Evolutionary conservation across 148 eudicot genomes (phyloP), one percentile per base, ranked within the genome.

Genomic region (Rhododendron ovatum): DNA sequence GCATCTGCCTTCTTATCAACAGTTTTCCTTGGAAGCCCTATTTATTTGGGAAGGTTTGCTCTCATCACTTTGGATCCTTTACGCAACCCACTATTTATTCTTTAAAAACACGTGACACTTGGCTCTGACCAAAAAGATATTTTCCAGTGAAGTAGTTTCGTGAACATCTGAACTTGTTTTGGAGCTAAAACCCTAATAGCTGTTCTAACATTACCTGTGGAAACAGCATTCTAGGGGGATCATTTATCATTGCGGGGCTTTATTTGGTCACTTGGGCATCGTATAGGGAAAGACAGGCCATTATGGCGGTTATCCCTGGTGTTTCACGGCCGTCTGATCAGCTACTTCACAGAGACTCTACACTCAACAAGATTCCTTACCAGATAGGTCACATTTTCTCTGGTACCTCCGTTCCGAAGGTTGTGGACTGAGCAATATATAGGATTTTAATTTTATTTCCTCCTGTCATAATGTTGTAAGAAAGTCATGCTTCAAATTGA

Each of bases 231-330:
- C 50, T 39, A 41, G 80, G 80, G 15, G 50, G 50, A 77, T 39
- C 47, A 10, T 20, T 77, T 10, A 77, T 39, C 26, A 77, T 77
- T 43, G 80, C 91, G 55, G 99, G 99, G 83, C 92, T 96, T 61
- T 96, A 96, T 87, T 53, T 95, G 94, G 99, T 96, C 82, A 95
- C 98, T 22, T 96, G 98, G 98, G 98, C 98, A 79, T 88, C 95
- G 57, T 87, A 91, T 88, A 91, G 87, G 73, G 96, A 96, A 88
- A 94, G 86, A 87, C 96, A 94, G 84, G 90, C 90, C 24, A 65
- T 86, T 63, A n/a, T 57, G 20, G 89, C 82, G 24, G 85, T 88
- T 77, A 53, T 85, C 57, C 83, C 93, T 81, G 89, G 80, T 67
- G 59, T 69, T 53, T 74, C 86, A 41, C 90, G 90, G 55, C n/a